These are phyloP conservation scores for Amanita molliuscula DNA, from an alignment of 768 basidiomycete genomes.

Conservation along the genomic window DNA sequence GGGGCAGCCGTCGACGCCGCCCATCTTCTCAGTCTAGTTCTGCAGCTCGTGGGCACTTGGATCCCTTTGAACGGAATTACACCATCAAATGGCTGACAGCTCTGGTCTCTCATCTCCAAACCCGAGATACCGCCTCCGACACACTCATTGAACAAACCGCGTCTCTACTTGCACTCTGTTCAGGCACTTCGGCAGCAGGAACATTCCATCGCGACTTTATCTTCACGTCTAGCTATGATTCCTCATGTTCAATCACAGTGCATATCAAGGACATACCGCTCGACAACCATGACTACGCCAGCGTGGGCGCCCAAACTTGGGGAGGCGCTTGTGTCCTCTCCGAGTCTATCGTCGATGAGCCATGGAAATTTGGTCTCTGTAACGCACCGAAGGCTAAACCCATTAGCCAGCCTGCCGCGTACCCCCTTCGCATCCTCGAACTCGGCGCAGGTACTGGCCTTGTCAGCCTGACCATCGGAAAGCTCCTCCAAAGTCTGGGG, in stretches of 20 bases:
- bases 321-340: conserved; percentile 76
- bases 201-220: conserved; percentile 39
- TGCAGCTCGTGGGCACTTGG: conserved; percentile 25
- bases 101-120: conserved; percentile 34
- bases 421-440: conserved; percentile 47
- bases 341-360: conserved; percentile 55
- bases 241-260: conserved; percentile 21
- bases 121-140: conserved; percentile 15
- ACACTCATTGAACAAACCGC: conserved; percentile 42
- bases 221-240: conserved; percentile 21
- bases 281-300: conserved; percentile 56
- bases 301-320: conserved; percentile 86
- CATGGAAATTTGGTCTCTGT: conserved; percentile 37
- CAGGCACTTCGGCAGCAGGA: conserved; percentile 57
- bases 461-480: conserved; percentile 51
- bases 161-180: conserved; percentile 51
- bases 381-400: background rate
- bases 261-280: conserved; percentile 59
- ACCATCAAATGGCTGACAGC: conserved; percentile 67
- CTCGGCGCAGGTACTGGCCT: conserved; percentile 83
- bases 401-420: no score
- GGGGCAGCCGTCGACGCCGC: conserved; percentile 40
- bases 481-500: conserved; percentile 23
- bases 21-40: background rate
- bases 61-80: conserved; percentile 61